phyloP scores from a whole-genome alignment of 1,284 basidiomycete species.

The Fomitopsis pinicola region DNA sequence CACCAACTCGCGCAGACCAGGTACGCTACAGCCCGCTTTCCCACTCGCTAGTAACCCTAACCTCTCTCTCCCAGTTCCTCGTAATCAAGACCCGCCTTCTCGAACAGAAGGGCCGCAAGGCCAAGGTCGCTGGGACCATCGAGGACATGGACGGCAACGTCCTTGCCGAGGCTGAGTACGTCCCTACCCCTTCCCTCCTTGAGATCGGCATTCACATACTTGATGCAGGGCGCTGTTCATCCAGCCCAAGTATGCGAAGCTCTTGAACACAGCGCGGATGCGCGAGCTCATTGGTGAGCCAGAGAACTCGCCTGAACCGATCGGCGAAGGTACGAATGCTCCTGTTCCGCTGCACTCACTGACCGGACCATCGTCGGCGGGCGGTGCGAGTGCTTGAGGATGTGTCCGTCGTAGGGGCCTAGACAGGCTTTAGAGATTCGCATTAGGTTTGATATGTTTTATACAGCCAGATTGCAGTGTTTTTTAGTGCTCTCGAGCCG shows the following conservation, averaged over 20 bases:
- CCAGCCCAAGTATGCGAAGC: conserved; percentile 59
- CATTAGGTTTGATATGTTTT: no score
- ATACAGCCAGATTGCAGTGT: no score
- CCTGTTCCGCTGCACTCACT: conserved; percentile 19
- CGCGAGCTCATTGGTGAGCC: conserved; percentile 27
- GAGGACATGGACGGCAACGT: conserved; percentile 76
- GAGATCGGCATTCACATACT: background rate
- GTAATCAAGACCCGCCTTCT: conserved; percentile 63
- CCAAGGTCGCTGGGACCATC: conserved; percentile 64
- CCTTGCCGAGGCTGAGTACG: conserved; percentile 78
- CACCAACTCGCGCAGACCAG: conserved; percentile 84
- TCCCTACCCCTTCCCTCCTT: conserved; percentile 8
- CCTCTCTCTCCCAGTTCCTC: conserved; percentile 48
- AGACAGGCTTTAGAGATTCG: no score
- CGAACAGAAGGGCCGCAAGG: conserved; percentile 74
- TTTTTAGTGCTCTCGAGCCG: no score
- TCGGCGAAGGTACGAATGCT: conserved; percentile 15
- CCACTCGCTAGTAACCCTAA: background rate
- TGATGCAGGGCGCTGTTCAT: conserved; percentile 49
- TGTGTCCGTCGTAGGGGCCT: background rate
- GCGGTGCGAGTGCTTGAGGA: background rate
- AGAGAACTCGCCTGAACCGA: conserved; percentile 17
- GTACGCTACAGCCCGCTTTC: conserved; percentile 31
- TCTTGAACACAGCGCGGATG: conserved; percentile 36
- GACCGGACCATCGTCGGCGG: background rate